Conservation (phyloP, 139 green algal genomes). For the Penium margaritaceum region DNA sequence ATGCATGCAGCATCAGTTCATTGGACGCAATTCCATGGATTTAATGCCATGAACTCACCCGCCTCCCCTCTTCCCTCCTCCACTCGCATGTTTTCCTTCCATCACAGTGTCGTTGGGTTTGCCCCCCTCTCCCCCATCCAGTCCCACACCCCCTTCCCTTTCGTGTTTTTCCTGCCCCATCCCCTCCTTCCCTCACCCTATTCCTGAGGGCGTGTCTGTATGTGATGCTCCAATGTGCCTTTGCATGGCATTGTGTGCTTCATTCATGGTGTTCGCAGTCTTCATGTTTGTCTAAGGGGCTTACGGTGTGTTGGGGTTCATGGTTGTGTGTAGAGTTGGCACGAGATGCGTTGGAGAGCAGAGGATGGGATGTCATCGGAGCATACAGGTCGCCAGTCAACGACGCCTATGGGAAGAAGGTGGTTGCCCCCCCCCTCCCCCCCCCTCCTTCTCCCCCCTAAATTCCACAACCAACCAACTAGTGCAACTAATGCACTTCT, state of each 20-base stretch:
- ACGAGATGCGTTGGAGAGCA: slow-evolving; percentile 16
- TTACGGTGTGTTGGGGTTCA: too few species aligned
- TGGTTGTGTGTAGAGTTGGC: slow-evolving; percentile 36
- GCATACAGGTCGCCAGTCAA: slow-evolving; percentile 53
- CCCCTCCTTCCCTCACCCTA: neutral
- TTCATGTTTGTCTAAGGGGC: neutral
- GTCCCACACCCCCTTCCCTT: neutral
- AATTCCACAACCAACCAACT: too few species aligned
- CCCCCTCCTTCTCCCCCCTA: too few species aligned
- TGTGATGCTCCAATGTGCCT: neutral
- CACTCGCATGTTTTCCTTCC: neutral
- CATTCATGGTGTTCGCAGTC: neutral
- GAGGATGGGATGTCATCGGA: slow-evolving; percentile 39
- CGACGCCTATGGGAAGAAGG: slow-evolving; percentile 40
- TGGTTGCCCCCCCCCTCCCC: too few species aligned
- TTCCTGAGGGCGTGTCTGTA: neutral
- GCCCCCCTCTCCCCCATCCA: too few species aligned
- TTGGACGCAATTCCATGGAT: neutral
- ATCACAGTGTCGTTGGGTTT: neutral
- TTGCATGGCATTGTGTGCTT: neutral
- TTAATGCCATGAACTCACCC: neutral
- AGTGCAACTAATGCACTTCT: too few species aligned
- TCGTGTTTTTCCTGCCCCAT: neutral
- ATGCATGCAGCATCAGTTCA: too few species aligned
- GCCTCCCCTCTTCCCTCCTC: neutral